Percentiles rank a stretch among this genome's conserved stretches.
These are phyloP conservation scores for Tephrocybe sp. DNA, from an alignment of 768 basidiomycete genomes.

Conservation along the genomic window DNA sequence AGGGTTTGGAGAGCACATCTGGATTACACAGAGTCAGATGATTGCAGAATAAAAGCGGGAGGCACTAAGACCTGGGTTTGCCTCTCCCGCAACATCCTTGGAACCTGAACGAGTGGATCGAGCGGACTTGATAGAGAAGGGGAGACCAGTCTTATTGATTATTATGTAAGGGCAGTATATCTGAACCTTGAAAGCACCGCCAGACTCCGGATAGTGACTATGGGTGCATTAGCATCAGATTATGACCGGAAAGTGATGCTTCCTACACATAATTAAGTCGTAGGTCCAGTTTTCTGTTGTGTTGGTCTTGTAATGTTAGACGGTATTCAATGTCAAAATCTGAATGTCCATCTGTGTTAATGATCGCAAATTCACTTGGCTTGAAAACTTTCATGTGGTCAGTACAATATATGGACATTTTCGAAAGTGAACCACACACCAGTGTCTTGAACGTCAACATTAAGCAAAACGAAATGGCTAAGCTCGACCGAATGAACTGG, in stretches of 20 bases:
- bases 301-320: conserved; percentile 70
- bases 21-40: not conserved
- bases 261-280: conserved; percentile 89
- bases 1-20: conserved; percentile 53
- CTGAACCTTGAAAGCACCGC: conserved; percentile 95
- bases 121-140: conserved; percentile 71
- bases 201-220: conserved; percentile 83
- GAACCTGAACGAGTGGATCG: conserved; percentile 62
- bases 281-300: conserved; percentile 76
- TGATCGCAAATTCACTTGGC: conserved; percentile 95
- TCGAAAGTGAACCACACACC: conserved; percentile 42
- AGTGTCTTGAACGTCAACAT: conserved; percentile 89
- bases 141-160: conserved; percentile 89
- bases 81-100: conserved; percentile 86
- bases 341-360: conserved; percentile 89
- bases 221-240: not conserved
- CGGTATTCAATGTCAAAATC: conserved; percentile 83
- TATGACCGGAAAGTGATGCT: not conserved
- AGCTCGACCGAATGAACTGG: conserved; percentile 96
- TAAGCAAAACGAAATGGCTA: conserved; percentile 85
- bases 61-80: conserved; percentile 49
- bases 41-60: conserved; percentile 1
- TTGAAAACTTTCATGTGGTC: conserved; percentile 63
- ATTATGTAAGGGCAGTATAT: conserved; percentile 90
- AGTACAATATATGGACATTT: not conserved